Evolutionary conservation across 2,329 filamentous ascomycete genomes (phyloP), one percentile per base, ranked within the genome.

Genomic region (Cordyceps militaris): DNA sequence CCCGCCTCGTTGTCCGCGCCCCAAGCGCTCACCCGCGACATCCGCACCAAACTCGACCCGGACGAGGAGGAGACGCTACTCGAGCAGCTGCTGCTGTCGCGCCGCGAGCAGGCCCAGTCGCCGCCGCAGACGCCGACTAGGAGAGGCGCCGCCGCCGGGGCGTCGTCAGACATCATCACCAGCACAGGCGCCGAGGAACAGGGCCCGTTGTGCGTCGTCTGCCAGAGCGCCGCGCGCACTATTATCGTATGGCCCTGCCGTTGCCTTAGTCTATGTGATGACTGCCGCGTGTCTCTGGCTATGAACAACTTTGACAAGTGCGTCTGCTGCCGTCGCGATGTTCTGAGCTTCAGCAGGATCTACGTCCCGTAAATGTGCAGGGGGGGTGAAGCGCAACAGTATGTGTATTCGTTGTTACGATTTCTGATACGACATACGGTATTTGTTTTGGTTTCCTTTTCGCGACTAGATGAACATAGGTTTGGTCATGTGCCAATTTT

Each of bases 261-360:
- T 2, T 99, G 94, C 69, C 79, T 99, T 59, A 93, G 90, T 64
- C 79, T 97, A 13, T 97, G 94, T 69, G 94, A 99, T 70, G 94
- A 97, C 64, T 97, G 94, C 69, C 81, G 94, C 32, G 89, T 97
- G 36, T 93, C 90, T 44, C 79, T 97, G 61, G 94, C 94, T 3
- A 92, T 96, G 85, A 95, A 97, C 70, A 97, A 97, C 70, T 97
- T 96, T 70, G 90, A 92, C 62, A 95, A 90, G 68, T 99, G 94
- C 69, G 92, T 97, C 40, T 97, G 93, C 66, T 97, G 94, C 71
- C 82, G 94, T 52, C 84, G 90, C 58, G 88, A 94, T 65, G 91
- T 97, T 30, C 83, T 85, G 57, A 94, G 92, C 56, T 97, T 96
- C 71, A 92, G 90, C 63, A 84, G 91, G 64, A 84, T 99, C 60